These are phyloP conservation scores for Leucoagaricus sp. DNA, from an alignment of 1,284 basidiomycete genomes.

Conservation along the genomic window DNA sequence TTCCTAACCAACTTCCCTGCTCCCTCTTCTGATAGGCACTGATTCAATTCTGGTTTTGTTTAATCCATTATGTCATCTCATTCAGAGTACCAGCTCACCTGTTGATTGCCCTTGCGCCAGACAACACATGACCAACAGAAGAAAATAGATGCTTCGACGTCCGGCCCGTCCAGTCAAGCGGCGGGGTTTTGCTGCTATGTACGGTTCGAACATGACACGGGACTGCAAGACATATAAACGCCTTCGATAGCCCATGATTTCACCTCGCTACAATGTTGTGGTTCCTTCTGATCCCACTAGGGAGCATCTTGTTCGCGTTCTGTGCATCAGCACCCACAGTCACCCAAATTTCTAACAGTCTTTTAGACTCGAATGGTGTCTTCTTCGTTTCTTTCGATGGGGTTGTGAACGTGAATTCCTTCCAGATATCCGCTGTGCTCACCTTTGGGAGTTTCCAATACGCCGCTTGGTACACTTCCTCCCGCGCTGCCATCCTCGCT, in stretches of 20 bases:
- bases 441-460: slow-evolving; percentile 40
- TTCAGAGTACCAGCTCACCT: not conserved
- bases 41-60: too few species aligned
- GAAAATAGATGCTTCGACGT: not conserved
- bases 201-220: not conserved
- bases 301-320: slow-evolving; percentile 13
- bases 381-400: slow-evolving; percentile 46
- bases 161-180: slow-evolving; percentile 4
- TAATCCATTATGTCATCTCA: too few species aligned
- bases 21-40: too few species aligned
- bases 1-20: too few species aligned
- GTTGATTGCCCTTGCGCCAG: not conserved
- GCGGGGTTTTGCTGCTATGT: not conserved
- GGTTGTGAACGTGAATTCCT: slow-evolving; percentile 45
- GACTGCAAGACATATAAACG: not conserved
- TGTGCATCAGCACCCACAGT: slow-evolving; percentile 36
- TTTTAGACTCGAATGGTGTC: slow-evolving; percentile 39
- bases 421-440: slow-evolving; percentile 41
- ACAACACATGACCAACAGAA: slow-evolving; percentile 7
- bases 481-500: slow-evolving; percentile 35
- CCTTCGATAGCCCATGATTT: not conserved
- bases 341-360: slow-evolving; percentile 35
- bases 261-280: not conserved
- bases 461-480: slow-evolving; percentile 44
- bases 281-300: slow-evolving; percentile 1